These are phyloP conservation scores for Escovopsis sp. DNA, from an alignment of 2,329 filamentous ascomycete genomes.

Conservation along the genomic window DNA sequence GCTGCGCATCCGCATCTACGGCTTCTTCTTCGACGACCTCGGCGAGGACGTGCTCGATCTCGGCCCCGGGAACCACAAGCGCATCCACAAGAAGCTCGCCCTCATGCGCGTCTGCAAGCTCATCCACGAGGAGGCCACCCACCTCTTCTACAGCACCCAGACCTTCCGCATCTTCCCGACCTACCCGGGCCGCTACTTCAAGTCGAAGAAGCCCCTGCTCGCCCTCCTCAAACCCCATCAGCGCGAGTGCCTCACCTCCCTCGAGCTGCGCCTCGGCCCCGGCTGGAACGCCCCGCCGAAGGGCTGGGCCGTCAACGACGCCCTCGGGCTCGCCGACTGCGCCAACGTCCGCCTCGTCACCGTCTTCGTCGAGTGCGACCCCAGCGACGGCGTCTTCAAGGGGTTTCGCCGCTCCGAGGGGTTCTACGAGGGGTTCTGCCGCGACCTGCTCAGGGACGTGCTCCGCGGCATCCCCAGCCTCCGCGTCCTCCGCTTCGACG, in stretches of 20 bases:
- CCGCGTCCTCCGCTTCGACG: constrained; percentile 52
- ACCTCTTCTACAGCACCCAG: constrained; percentile 48
- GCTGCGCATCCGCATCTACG: constrained; percentile 54
- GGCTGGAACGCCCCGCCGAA: constrained; percentile 56
- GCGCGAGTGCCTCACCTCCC: constrained; percentile 40
- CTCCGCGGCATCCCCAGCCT: constrained; percentile 41
- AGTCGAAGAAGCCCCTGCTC: constrained; percentile 57
- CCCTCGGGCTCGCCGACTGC: constrained; percentile 49
- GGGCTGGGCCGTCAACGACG: constrained; percentile 52
- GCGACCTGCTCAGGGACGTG: constrained; percentile 39
- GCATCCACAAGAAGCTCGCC: constrained; percentile 41
- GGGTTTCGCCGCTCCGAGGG: constrained; percentile 50
- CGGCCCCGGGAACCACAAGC: constrained; percentile 48
- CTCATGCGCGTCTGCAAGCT: constrained; percentile 46
- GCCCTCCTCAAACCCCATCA: constrained; percentile 47
- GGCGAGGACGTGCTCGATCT: constrained; percentile 46
- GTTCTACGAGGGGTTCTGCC: constrained; percentile 56
- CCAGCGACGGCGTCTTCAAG: constrained; percentile 49
- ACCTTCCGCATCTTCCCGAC: constrained; percentile 53
- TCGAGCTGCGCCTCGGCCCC: constrained; percentile 58
- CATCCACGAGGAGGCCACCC: constrained; percentile 47
- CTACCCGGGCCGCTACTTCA: constrained; percentile 49
- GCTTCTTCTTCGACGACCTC: constrained; percentile 39
- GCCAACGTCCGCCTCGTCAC: constrained; percentile 41
- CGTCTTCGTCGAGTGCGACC: constrained; percentile 59